phyloP scores from a whole-genome alignment of 345 rosid genomes.

The Citrus unshiu region DNA sequence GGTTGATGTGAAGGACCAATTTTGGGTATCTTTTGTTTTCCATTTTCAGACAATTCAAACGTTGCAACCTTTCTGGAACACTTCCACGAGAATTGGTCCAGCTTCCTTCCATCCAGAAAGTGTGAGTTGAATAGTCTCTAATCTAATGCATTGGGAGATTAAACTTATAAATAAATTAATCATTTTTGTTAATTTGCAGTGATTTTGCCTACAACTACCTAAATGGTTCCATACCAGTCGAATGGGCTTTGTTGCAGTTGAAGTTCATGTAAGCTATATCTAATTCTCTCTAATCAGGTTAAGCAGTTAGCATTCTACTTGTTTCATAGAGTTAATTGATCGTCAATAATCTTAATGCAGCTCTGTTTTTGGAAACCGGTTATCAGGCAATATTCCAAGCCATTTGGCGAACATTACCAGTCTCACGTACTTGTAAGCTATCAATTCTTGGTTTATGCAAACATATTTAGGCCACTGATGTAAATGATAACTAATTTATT shows the following conservation, averaged over 20 bases:
- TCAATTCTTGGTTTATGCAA: background rate
- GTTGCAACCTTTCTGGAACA: conserved; percentile 44
- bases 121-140: conserved; percentile 28
- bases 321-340: background rate
- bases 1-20: background rate
- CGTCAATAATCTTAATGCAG: conserved; percentile 22
- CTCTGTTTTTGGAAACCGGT: conserved; percentile 36
- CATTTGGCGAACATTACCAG: conserved; percentile 32
- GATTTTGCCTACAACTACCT: conserved; percentile 60
- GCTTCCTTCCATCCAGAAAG: conserved; percentile 39
- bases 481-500: background rate
- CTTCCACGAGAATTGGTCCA: conserved; percentile 44
- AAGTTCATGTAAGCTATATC: conserved; percentile 45
- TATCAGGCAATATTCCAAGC: conserved; percentile 45
- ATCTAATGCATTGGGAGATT: background rate
- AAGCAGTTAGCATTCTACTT: background rate
- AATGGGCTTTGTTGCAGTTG: conserved; percentile 51
- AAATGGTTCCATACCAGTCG: conserved; percentile 48
- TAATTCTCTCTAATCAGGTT: background rate
- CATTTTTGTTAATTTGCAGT: conserved; percentile 24
- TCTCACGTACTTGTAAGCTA: conserved; percentile 41
- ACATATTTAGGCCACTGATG: background rate
- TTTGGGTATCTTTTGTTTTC: background rate
- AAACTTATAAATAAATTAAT: background rate
- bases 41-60: conserved; percentile 38